Evolutionary conservation across 2,329 filamentous ascomycete genomes (phyloP).

Genomic region (Cladosporium sp.): DNA sequence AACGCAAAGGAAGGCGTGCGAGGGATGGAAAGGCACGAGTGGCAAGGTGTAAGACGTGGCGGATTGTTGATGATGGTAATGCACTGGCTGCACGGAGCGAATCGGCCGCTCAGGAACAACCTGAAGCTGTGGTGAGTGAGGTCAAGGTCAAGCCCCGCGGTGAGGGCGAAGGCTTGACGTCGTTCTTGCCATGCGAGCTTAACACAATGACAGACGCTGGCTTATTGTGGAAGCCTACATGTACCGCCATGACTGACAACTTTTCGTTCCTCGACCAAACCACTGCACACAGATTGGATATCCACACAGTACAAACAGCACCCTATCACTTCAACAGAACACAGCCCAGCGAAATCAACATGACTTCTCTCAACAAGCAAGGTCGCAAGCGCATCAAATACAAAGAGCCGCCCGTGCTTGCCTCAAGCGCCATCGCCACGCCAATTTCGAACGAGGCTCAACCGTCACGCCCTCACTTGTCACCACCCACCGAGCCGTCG

Average conservation of each 20-base stretch:
- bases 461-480: not conserved
- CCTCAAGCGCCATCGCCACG: not conserved
- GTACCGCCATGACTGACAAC: not conserved
- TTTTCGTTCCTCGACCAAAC: not conserved
- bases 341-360: not conserved
- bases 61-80: not conserved
- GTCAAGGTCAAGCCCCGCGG: not conserved
- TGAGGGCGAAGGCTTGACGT: not conserved
- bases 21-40: not conserved
- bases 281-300: not conserved
- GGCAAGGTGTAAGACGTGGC: not conserved
- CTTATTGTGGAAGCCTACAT: not conserved
- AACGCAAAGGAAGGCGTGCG: not conserved
- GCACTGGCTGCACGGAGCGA: not conserved
- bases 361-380: not conserved
- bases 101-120: not conserved
- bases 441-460: not conserved
- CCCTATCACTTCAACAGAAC: not conserved
- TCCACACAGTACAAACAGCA: too few relatives aligned
- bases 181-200: not conserved
- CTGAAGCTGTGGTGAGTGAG: not conserved
- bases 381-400: slow-evolving; percentile 7
- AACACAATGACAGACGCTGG: not conserved
- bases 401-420: not conserved
- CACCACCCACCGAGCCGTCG: not conserved